Evolutionary conservation across 1,139 yeast species (phyloP).

Genomic region (Groenewaldozyma auringiensis): DNA sequence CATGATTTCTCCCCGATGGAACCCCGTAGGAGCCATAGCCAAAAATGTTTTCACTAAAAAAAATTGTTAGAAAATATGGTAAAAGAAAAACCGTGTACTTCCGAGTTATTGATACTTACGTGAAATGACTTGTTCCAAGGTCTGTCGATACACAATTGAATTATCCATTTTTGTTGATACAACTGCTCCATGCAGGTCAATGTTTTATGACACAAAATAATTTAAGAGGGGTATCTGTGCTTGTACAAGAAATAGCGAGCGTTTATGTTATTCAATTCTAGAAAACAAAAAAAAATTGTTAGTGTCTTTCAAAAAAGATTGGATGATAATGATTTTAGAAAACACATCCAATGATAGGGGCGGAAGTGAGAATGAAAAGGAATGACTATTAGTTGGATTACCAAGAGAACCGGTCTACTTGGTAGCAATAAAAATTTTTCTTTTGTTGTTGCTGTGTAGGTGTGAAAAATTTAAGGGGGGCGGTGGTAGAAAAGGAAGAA

Average conservation of each 20-base stretch:
- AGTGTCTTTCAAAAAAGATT: too few relatives aligned
- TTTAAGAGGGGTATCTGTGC: too few relatives aligned
- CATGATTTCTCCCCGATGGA: slow-evolving; percentile 86
- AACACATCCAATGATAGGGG: too few relatives aligned
- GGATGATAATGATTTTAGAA: too few relatives aligned
- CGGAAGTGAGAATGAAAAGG: neutral
- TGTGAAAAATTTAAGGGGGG: too few relatives aligned
- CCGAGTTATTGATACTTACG: slow-evolving; percentile 35
- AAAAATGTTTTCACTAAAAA: slow-evolving; percentile 44
- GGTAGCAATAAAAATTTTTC: too few relatives aligned
- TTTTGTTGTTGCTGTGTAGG: too few relatives aligned
- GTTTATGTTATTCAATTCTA: neutral
- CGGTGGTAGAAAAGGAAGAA: too few relatives aligned
- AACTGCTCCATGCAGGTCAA: slow-evolving; percentile 1
- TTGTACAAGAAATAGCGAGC: too few relatives aligned
- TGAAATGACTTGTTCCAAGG: slow-evolving; percentile 4
- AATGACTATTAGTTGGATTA: neutral
- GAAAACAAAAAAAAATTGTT: too few relatives aligned
- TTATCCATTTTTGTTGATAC: neutral
- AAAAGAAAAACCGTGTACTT: neutral
- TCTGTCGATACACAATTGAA: neutral
- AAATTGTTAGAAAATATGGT: neutral
- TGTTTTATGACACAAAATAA: too few relatives aligned
- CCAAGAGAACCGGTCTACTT: neutral
- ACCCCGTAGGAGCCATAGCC: slow-evolving; percentile 89